Conservation (phyloP, 768 basidiomycete genomes). For the Rhizopogon sp. region DNA sequence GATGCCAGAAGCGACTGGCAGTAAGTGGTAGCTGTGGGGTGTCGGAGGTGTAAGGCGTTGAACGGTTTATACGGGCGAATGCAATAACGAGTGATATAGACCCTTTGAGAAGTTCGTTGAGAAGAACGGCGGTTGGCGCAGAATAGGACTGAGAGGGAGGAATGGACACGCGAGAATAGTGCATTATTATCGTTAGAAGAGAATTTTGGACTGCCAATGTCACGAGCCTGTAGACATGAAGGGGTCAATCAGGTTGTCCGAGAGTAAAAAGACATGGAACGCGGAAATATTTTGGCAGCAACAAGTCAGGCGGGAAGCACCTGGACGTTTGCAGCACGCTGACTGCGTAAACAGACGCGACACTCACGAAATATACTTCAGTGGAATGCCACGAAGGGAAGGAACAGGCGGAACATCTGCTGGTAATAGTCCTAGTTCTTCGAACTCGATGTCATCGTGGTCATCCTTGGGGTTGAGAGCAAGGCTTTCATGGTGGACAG, state of each 20-base stretch:
- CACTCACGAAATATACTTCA: slow-evolving; percentile 79
- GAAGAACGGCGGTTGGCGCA: slow-evolving; percentile 88
- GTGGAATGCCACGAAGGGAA: slow-evolving; percentile 60
- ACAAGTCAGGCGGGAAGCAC: neutral
- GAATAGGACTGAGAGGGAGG: slow-evolving; percentile 77
- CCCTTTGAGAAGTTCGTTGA: slow-evolving; percentile 93
- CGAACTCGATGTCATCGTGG: slow-evolving; percentile 37
- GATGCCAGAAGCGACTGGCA: slow-evolving; percentile 31
- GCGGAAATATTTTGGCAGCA: neutral
- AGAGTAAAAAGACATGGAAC: neutral
- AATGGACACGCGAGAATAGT: slow-evolving; percentile 86
- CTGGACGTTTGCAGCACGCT: neutral
- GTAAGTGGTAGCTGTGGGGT: slow-evolving; percentile 25
- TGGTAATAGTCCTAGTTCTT: slow-evolving; percentile 36
- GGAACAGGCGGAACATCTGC: slow-evolving; percentile 37
- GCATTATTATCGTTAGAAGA: slow-evolving; percentile 88
- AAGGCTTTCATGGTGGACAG: slow-evolving; percentile 12
- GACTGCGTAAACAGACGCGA: slow-evolving; percentile 5
- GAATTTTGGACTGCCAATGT: slow-evolving; percentile 94
- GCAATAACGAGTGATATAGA: slow-evolving; percentile 84
- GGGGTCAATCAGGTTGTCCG: neutral
- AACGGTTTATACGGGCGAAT: slow-evolving; percentile 51
- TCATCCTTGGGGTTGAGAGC: slow-evolving; percentile 27
- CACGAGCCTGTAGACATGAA: slow-evolving; percentile 47
- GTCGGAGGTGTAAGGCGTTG: slow-evolving; percentile 19